A percentile compares a stretch with the other conserved stretches of the same genome.
phyloP scores from a whole-genome alignment of 495 filamentous ascomycete genomes.

The Penicillium odoratum region DNA sequence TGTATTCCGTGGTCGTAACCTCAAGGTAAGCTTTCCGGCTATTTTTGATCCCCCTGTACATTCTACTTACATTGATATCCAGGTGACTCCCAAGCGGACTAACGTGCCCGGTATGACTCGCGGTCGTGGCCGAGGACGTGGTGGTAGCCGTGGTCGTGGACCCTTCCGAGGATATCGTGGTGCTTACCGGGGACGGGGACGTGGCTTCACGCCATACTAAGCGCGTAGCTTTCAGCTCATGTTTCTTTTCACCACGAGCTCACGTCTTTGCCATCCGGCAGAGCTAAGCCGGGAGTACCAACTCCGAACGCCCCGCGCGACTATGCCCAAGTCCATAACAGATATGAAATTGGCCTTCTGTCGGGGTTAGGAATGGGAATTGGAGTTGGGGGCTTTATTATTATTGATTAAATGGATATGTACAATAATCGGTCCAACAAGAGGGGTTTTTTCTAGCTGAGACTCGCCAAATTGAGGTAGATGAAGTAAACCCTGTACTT shows the following conservation, averaged over 20 bases:
- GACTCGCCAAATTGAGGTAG: constrained; percentile 1
- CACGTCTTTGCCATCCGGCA: not conserved
- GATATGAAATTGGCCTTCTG: not conserved
- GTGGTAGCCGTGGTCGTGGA: constrained; percentile 65
- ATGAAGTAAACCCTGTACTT: too few relatives aligned
- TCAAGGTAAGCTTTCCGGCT: constrained; percentile 66
- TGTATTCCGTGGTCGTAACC: constrained; percentile 87
- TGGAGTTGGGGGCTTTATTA: not conserved
- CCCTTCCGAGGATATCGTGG: constrained; percentile 15
- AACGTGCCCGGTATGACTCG: constrained; percentile 94
- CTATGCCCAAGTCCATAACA: not conserved
- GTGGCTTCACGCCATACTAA: constrained; percentile 82
- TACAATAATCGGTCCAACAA: constrained; percentile 6
- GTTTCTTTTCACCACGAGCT: not conserved
- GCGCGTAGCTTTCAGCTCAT: constrained; percentile 8
- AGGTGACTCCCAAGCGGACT: constrained; percentile 96
- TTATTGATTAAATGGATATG: constrained; percentile 5
- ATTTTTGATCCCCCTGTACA: not conserved
- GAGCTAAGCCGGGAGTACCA: not conserved
- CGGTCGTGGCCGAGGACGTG: constrained; percentile 66
- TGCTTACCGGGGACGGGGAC: constrained; percentile 62
- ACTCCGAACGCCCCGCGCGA: not conserved
- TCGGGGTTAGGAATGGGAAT: not conserved
- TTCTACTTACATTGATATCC: not conserved
- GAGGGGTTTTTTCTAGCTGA: not conserved